Evolutionary conservation across 306 rosid species (phyloP).

Genomic region (Prosopis cineraria): DNA sequence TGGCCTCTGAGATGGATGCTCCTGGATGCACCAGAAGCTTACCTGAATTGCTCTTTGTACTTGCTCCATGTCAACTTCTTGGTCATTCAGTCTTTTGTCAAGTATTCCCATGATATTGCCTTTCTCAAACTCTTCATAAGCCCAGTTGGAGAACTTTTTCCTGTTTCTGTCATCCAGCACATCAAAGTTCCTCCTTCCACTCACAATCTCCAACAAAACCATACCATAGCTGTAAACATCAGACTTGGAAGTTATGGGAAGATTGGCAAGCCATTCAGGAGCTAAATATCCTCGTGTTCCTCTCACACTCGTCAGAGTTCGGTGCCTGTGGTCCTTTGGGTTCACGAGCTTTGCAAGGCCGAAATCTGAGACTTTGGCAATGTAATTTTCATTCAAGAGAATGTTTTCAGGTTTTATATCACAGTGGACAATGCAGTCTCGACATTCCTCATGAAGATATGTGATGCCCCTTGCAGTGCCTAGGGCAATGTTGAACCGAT

Average conservation of each 20-base stretch:
- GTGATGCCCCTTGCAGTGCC: conserved; percentile 88
- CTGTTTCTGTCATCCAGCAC: conserved; percentile 59
- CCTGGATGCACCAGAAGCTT: conserved; percentile 88
- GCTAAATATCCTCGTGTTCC: conserved; percentile 87
- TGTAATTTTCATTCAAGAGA: conserved; percentile 68
- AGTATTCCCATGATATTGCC: conserved; percentile 63
- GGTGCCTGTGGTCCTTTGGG: conserved; percentile 64
- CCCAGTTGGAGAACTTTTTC: conserved; percentile 65
- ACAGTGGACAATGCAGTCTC: conserved; percentile 86
- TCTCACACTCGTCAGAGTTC: conserved; percentile 68
- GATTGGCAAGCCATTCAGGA: conserved; percentile 86
- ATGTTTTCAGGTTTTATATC: conserved; percentile 89
- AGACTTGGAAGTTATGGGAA: conserved; percentile 77
- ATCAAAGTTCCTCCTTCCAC: conserved; percentile 83
- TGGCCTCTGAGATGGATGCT: conserved; percentile 77
- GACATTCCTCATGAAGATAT: conserved; percentile 88
- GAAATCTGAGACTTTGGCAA: conserved; percentile 80
- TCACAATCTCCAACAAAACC: conserved; percentile 85
- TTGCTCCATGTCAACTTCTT: conserved; percentile 64
- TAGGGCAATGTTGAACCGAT: conserved; percentile 62
- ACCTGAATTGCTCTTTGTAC: conserved; percentile 60
- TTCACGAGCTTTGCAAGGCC: conserved; percentile 79
- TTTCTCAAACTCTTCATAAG: conserved; percentile 70
- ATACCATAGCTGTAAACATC: conserved; percentile 83
- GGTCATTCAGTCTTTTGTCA: conserved; percentile 53